Percentiles rank a stretch among this genome's conserved stretches.
These are phyloP conservation scores for Balakata baccata DNA, from an alignment of 345 rosid genomes.

Conservation along the genomic window DNA sequence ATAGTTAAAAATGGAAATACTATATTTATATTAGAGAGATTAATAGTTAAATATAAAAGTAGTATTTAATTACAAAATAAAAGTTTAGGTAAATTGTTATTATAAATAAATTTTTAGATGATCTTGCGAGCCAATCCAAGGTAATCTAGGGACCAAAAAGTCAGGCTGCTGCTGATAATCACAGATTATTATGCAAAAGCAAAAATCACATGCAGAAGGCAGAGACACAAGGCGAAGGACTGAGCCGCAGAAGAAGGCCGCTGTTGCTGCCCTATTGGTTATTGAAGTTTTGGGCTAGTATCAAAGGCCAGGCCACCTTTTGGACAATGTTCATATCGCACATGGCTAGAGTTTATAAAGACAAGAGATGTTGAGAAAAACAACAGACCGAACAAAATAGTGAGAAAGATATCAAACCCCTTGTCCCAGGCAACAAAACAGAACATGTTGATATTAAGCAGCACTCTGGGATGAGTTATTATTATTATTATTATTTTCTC, in stretches of 20 bases:
- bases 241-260: no score
- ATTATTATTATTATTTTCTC: not conserved
- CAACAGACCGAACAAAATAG: not conserved
- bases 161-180: not conserved
- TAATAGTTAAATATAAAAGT: no score
- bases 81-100: no score
- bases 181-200: slow-evolving; percentile 4
- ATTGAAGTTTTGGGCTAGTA: not conserved
- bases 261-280: not conserved
- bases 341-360: slow-evolving; percentile 5
- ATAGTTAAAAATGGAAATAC: no score
- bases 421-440: slow-evolving; percentile 12
- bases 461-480: not conserved
- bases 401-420: no score
- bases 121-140: not conserved
- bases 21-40: no score
- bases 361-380: not conserved
- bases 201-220: no score
- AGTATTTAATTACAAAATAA: no score
- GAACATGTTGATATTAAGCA: slow-evolving; percentile 3
- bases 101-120: no score
- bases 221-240: no score
- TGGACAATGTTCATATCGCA: not conserved
- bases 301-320: not conserved
- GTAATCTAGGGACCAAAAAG: not conserved